Conservation (phyloP, 2,329 filamentous ascomycete species). For the Fusarium virguliforme region DNA sequence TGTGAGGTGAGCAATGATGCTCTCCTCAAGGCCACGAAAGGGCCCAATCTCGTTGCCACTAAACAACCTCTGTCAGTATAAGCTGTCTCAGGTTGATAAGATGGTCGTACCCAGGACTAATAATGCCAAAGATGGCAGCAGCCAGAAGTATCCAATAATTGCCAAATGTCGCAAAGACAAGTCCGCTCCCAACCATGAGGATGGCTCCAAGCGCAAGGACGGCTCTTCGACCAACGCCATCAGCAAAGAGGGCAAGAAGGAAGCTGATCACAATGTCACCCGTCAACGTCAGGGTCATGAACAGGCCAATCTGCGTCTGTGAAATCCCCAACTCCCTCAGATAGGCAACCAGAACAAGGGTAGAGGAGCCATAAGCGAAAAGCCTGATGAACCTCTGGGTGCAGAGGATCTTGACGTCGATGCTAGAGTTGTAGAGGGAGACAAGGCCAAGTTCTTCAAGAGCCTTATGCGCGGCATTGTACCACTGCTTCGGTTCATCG, state of each 20-base stretch:
- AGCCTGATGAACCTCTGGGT: slow-evolving; percentile 73
- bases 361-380: slow-evolving; percentile 74
- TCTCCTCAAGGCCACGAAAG: slow-evolving; percentile 75
- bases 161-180: slow-evolving; percentile 67
- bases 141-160: slow-evolving; percentile 73
- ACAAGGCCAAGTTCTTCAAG: slow-evolving; percentile 50
- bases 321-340: slow-evolving; percentile 67
- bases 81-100: fast-evolving
- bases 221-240: slow-evolving; percentile 68
- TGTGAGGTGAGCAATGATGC: slow-evolving; percentile 71
- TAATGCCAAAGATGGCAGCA: slow-evolving; percentile 74
- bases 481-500: not conserved
- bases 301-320: slow-evolving; percentile 70
- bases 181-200: slow-evolving; percentile 71
- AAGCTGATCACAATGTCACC: slow-evolving; percentile 75
- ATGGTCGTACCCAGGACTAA: slow-evolving; percentile 66
- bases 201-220: slow-evolving; percentile 69
- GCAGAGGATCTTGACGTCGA: slow-evolving; percentile 67
- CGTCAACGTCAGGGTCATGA: slow-evolving; percentile 76
- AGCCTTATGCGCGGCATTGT: not conserved
- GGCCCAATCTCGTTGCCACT: slow-evolving; percentile 77
- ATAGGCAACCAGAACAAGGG: slow-evolving; percentile 71
- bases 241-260: slow-evolving; percentile 71
- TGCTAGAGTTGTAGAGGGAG: slow-evolving; percentile 44
- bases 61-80: not conserved